Conservation (phyloP, 2,329 filamentous ascomycete species). For the Coleophoma eucalyptorum region DNA sequence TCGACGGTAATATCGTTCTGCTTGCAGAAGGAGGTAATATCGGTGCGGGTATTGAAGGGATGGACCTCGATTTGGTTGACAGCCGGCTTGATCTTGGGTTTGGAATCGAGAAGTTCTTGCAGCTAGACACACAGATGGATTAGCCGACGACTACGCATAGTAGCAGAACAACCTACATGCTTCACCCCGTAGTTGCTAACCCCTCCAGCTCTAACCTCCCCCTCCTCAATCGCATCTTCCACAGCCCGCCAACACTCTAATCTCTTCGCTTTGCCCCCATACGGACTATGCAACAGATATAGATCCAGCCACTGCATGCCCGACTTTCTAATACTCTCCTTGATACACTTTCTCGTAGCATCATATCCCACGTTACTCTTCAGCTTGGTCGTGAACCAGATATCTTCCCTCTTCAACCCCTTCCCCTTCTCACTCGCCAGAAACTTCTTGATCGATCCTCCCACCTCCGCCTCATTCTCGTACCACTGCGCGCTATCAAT, state of each 20-base stretch:
- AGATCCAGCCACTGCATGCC: conserved; percentile 74
- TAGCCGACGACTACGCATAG: neutral
- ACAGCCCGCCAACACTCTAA: conserved; percentile 73
- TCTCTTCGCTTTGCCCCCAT: conserved; percentile 65
- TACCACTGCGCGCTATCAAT: conserved; percentile 54
- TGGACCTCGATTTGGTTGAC: conserved; percentile 83
- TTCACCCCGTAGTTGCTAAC: conserved; percentile 77
- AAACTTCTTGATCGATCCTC: conserved; percentile 58
- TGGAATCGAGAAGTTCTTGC: conserved; percentile 24
- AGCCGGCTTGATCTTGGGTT: conserved; percentile 54
- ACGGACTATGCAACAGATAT: conserved; percentile 76
- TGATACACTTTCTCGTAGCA: conserved; percentile 63
- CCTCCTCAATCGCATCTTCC: conserved; percentile 69
- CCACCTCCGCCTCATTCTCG: conserved; percentile 68
- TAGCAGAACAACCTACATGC: conserved; percentile 50
- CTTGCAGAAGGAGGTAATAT: conserved; percentile 64
- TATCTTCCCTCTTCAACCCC: conserved; percentile 58
- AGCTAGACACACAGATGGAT: conserved; percentile 10
- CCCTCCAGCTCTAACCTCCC: conserved; percentile 67
- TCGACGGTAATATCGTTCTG: conserved; percentile 67
- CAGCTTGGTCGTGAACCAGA: conserved; percentile 81
- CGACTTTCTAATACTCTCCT: conserved; percentile 57
- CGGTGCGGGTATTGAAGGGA: conserved; percentile 72
- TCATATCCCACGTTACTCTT: conserved; percentile 61
- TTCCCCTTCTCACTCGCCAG: conserved; percentile 43